Evolutionary conservation across 805 yeast genomes (phyloP).

Genomic region (Yamadazyma tumulicola): DNA sequence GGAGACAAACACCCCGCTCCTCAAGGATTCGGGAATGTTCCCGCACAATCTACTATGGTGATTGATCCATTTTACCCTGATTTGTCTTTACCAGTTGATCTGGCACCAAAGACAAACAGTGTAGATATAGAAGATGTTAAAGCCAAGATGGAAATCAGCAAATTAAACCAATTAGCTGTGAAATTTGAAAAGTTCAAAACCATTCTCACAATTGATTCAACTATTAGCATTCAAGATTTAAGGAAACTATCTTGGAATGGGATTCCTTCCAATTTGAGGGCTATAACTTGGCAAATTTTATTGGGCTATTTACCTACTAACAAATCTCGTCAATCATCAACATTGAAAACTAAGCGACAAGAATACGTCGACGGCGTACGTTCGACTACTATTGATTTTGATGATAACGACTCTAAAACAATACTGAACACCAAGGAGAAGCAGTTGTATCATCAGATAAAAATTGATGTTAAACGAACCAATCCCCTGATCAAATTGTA

Average conservation of each 20-base stretch:
- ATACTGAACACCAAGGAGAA: constrained; percentile 25
- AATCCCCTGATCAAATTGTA: constrained; percentile 81
- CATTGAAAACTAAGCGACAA: constrained; percentile 73
- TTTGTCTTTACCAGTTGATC: constrained; percentile 21
- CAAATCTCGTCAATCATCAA: constrained; percentile 64
- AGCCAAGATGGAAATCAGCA: constrained; percentile 48
- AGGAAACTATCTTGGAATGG: constrained; percentile 92
- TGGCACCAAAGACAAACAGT: constrained; percentile 15
- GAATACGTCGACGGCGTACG: constrained; percentile 77
- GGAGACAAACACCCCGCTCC: constrained; percentile 1
- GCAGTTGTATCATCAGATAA: constrained; percentile 91
- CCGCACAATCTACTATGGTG: constrained; percentile 24
- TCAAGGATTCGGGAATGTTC: constrained; percentile 11
- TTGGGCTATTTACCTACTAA: constrained; percentile 90
- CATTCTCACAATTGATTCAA: constrained; percentile 47
- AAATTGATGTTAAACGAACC: constrained; percentile 91
- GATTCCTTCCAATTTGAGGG: constrained; percentile 74
- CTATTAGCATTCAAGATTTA: constrained; percentile 64
- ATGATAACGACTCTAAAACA: constrained; percentile 20
- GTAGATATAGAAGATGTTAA: constrained; percentile 40
- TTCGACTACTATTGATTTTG: constrained; percentile 44
- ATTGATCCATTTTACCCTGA: constrained; percentile 39
- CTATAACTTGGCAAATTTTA: constrained; percentile 84
- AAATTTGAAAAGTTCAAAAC: constrained; percentile 66
- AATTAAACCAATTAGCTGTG: constrained; percentile 55